Evolutionary conservation across 1,284 basidiomycete genomes (phyloP), one percentile per base, ranked within the genome.

Genomic region (Cystobasidium pallidum): DNA sequence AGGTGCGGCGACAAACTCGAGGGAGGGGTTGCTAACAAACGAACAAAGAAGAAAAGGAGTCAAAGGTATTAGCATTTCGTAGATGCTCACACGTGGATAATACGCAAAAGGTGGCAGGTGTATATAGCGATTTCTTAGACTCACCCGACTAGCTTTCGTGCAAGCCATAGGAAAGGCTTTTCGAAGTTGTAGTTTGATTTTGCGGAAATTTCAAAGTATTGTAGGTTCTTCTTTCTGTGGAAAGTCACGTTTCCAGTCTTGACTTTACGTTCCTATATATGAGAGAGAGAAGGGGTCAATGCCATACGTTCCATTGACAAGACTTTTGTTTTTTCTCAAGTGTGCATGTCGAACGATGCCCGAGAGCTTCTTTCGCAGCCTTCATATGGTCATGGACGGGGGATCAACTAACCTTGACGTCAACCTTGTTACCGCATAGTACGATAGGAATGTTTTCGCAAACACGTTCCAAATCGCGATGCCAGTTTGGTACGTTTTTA

Each of bases 101-200:
- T 6, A 30, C 4, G 15, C 52, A n/a, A n/a, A n/a, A n/a, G n/a
- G n/a, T n/a, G n/a, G n/a, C n/a, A n/a, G n/a, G n/a, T n/a, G n/a
- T n/a, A n/a, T n/a, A n/a, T n/a, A n/a, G n/a, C n/a, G n/a, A n/a
- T n/a, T n/a, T n/a, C n/a, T n/a, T n/a, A n/a, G 4, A 84, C 90
- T 77, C 79, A 92, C 92, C 94, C 96, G 78, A 95, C 93, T 75
- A 99, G 86, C 86, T 99, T 99, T 84, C 94, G 88, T 68, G 93
- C 95, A 80, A 99, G 87, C 96, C 96, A 99, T 76, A 99, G 88
- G 92, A 99, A 99, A 62, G 96, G 96, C 84, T 99, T 98, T 85
- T 99, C 96, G 81, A 99, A 99, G 87, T 99, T 99, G 85, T 99
- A 99, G 87, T 99, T 99, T 66, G 93, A 97, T 85, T 99, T 99